Evolutionary conservation across 202 grass and related monocot genomes (phyloP).

Genomic region (Schoenoplectus triqueter): DNA sequence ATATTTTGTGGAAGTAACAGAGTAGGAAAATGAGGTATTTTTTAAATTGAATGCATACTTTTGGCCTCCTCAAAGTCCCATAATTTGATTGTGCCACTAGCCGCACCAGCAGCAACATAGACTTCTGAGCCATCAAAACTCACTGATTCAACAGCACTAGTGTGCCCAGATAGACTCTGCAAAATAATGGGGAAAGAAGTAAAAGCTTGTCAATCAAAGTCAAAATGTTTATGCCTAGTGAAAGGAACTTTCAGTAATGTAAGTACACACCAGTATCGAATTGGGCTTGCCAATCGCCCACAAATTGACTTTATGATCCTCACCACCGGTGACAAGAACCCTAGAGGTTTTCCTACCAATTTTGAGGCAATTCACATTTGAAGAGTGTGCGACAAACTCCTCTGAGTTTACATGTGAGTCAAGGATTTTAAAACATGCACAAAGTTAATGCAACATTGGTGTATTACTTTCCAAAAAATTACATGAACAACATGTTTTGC

Average conservation of each 20-base stretch:
- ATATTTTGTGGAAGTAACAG: background rate
- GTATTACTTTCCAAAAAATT: background rate
- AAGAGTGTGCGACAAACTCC: slow-evolving; percentile 96
- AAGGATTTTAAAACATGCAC: slow-evolving; percentile 52
- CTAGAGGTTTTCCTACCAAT: slow-evolving; percentile 92
- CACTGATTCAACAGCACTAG: slow-evolving; percentile 89
- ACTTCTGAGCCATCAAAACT: slow-evolving; percentile 91
- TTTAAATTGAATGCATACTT: slow-evolving; percentile 55
- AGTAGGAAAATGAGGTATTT: slow-evolving; percentile 1
- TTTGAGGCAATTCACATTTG: slow-evolving; percentile 98
- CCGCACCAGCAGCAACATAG: slow-evolving; percentile 83
- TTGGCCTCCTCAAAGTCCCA: slow-evolving; percentile 99
- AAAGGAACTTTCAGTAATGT: slow-evolving; percentile 10
- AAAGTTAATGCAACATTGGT: background rate
- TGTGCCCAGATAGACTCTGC: slow-evolving; percentile 95
- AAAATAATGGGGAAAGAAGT: slow-evolving; percentile 28
- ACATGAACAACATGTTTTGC: background rate
- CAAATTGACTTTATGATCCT: slow-evolving; percentile 94
- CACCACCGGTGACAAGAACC: slow-evolving; percentile 91
- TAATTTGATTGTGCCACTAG: slow-evolving; percentile 89
- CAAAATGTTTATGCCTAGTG: slow-evolving; percentile 9
- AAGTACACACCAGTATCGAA: slow-evolving; percentile 76
- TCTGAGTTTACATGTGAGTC: slow-evolving; percentile 60
- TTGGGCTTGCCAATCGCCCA: slow-evolving; percentile 98
- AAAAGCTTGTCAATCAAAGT: slow-evolving; percentile 32